Conservation (phyloP, 2,329 filamentous ascomycete species). For the Hymenoscyphus scutula region DNA sequence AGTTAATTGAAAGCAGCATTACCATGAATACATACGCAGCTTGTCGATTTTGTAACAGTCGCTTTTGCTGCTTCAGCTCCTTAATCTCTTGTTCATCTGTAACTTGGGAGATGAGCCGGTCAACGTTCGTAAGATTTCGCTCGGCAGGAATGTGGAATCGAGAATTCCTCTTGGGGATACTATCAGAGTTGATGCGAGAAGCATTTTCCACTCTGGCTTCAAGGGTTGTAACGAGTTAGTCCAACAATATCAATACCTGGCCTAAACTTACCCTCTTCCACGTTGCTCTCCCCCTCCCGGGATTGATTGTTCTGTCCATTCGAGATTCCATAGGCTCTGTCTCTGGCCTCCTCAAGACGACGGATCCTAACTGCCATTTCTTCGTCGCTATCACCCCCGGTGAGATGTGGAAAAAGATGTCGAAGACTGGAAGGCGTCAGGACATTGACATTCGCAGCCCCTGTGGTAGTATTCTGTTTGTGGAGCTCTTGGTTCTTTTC, state of each 20-base stretch:
- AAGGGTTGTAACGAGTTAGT: no score
- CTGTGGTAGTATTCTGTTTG: no score
- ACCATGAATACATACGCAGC: slow-evolving; percentile 70
- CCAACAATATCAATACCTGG: no score
- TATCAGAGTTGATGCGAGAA: slow-evolving; percentile 30
- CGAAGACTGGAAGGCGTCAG: background rate
- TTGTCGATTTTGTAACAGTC: slow-evolving; percentile 89
- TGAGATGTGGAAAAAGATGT: background rate
- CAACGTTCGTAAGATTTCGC: slow-evolving; percentile 91
- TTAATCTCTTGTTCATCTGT: slow-evolving; percentile 92
- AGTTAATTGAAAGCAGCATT: slow-evolving; percentile 17
- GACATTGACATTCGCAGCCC: background rate
- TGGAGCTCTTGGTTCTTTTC: slow-evolving; percentile 45
- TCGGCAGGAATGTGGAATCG: slow-evolving; percentile 96
- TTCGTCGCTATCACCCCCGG: background rate
- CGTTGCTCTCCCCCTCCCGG: background rate
- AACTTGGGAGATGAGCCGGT: slow-evolving; percentile 83
- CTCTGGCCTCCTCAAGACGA: background rate
- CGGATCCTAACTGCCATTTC: background rate
- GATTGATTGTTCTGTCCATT: background rate
- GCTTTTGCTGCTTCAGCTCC: slow-evolving; percentile 97
- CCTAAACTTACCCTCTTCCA: no score
- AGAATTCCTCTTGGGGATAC: slow-evolving; percentile 98
- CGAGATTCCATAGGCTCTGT: background rate
- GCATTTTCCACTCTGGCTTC: no score